Base-by-base conservation (phyloP, 148 eudicot species). In the Cornus florida region DNA sequence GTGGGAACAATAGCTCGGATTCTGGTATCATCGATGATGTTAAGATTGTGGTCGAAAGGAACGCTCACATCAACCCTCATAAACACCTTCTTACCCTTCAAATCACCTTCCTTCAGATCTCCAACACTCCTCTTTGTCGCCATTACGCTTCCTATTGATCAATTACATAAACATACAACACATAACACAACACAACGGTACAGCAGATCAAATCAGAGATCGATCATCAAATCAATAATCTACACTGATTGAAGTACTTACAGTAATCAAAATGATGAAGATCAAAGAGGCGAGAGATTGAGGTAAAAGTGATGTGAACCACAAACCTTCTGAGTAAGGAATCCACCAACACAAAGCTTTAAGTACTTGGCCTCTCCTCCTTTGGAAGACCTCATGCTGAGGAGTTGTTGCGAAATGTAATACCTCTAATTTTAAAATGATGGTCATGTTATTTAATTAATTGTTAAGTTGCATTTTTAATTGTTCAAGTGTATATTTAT, bases 81-180 rank as follows among this genome's bases (percentile, higher is more conserved):
- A 76, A 92, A 92, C 82, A 92, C 97, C 78, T 84, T 87, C 73
- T 94, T 94, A 14, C 97, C 97, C 84, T 94, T 94, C 79, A 94
- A 86, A 67, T 92, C 98, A 1, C 89, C 91, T 16, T 81, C 91
- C 71, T 81, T 84, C 57, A 94, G 81, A 67, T 86, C 86, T 6
- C 95, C 93, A 2, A 92, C 97, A 77, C 98, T 91, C 84, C 81
- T 92, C 88, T 92, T 94, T 7, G 91, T 87, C 85, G 91, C 92
- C 92, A 90, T 90, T 78, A 3, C 79, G 68, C 35, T n/a, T 60
- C 67, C 79, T 46, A 13, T 17, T 7, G 20, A 12, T 57, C 48
- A 16, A 57, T 11, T 57, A 31, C 5, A 46, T 9, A 31, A 50
- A 6, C 8, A 76, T 4, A 48, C 48, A 48, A 4, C 8, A n/a